A percentile compares a stretch with the other conserved stretches of the same genome.
phyloP scores from a whole-genome alignment of 257 asterid species.

The Pogostemon cablin region DNA sequence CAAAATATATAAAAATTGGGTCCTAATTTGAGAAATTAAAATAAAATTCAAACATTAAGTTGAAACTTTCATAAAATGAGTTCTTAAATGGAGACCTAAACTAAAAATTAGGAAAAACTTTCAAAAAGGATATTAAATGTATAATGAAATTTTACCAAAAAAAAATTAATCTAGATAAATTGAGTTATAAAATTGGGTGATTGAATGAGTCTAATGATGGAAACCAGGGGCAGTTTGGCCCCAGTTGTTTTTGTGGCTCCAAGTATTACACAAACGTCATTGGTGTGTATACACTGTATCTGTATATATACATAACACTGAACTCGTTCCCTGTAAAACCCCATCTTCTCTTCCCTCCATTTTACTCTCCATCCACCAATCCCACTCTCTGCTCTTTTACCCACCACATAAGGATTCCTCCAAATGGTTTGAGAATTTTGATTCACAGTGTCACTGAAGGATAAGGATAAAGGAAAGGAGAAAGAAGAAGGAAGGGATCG shows the following conservation, averaged over 20 bases:
- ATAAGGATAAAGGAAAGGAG: background rate
- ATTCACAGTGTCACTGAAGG: background rate
- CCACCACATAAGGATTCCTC: conserved; percentile 13
- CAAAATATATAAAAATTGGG: too few species aligned
- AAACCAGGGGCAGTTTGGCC: background rate
- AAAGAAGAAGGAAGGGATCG: conserved; percentile 16
- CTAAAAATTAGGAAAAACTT: too few species aligned
- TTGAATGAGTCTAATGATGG: background rate
- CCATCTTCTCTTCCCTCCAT: conserved; percentile 27
- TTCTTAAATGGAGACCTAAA: too few species aligned
- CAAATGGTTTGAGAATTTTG: conserved; percentile 29
- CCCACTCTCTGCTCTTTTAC: background rate
- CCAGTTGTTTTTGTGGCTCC: conserved; percentile 3
- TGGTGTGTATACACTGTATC: background rate
- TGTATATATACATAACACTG: background rate
- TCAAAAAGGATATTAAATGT: too few species aligned
- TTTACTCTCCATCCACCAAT: conserved; percentile 24
- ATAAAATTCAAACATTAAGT: too few species aligned
- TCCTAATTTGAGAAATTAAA: too few species aligned
- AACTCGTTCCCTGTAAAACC: background rate
- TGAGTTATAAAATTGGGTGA: too few species aligned
- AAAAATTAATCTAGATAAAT: too few species aligned
- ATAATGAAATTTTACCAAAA: too few species aligned
- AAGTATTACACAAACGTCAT: background rate
- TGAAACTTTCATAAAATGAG: too few species aligned